A percentile compares a stretch with the other conserved stretches of the same genome.
Evolutionary conservation across 805 yeast genomes (phyloP).

Genomic region (Brettanomyces nanus): DNA sequence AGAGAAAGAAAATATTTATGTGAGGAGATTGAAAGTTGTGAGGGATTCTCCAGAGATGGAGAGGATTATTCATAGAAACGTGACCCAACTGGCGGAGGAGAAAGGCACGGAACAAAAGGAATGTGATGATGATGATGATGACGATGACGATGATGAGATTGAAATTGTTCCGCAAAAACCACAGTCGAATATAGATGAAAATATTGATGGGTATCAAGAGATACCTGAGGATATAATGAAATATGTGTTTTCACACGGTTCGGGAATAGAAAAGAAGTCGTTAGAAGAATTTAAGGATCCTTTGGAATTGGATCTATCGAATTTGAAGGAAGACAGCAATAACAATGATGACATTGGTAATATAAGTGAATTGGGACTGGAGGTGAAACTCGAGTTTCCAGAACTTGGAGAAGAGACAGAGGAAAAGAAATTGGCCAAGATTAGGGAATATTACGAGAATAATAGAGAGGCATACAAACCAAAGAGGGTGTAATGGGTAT

Average conservation of each 20-base stretch:
- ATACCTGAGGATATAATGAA: slow-evolving; percentile 24
- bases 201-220: slow-evolving; percentile 40
- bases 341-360: slow-evolving; percentile 3
- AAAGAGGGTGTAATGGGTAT: slow-evolving; percentile 10
- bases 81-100: neutral
- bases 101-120: slow-evolving; percentile 5
- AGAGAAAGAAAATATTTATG: slow-evolving; percentile 1
- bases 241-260: slow-evolving; percentile 14
- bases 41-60: slow-evolving; percentile 22
- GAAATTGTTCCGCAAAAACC: slow-evolving; percentile 35
- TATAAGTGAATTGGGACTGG: slow-evolving; percentile 8
- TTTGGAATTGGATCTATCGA: slow-evolving; percentile 16
- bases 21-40: slow-evolving; percentile 24
- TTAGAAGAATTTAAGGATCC: slow-evolving; percentile 16
- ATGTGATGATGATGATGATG: slow-evolving; percentile 8
- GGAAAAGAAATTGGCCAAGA: slow-evolving; percentile 12
- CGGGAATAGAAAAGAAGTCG: neutral
- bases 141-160: slow-evolving; percentile 31
- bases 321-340: slow-evolving; percentile 4
- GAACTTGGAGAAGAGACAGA: slow-evolving; percentile 16
- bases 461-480: slow-evolving; percentile 15
- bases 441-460: slow-evolving; percentile 16
- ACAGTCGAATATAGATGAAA: slow-evolving; percentile 23
- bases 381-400: slow-evolving; percentile 20
- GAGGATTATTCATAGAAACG: neutral